Base-by-base conservation (phyloP, 2,329 filamentous ascomycete species). In the Chrysoporthe austroafricana region DNA sequence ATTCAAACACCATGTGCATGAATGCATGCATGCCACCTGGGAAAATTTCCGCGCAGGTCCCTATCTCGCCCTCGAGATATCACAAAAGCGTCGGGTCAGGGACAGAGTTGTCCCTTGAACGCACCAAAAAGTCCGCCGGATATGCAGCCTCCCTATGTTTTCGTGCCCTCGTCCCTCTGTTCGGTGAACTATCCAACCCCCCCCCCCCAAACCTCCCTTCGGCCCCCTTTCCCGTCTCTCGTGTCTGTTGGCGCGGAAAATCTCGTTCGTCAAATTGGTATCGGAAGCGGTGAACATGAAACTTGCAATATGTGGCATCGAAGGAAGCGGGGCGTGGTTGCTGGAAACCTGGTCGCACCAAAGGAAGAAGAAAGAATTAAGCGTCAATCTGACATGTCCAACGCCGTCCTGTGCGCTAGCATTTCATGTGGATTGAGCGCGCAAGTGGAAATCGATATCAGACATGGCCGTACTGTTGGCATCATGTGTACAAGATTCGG, bases 1-100 rank as follows among this genome's bases (percentile, higher is more conserved):
- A 66, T 69, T 63, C 66, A 64, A 69, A 69, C 67, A 66, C 54
- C 64, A 66, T 66, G 63, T 60, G 65, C 57, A 69, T 54, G 54
- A 57, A n/a, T 18, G 34, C 54, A 66, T 63, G 62, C 64, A 66
- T 63, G 63, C 67, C 60, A 63, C 54, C 60, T 46, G 9, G 43
- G 34, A 34, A 34, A 62, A 6, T 48, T 46, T 11, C 44, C 13
- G 32, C 59, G 44, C 42, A 46, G 11, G 50, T 54, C 52, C 50
- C 61, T 60, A 14, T 43, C 39, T 48, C 57, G 54, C n/a, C 18
- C 44, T 42, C 56, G 39, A n/a, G 34, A 57, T 57, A 57, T 57
- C 54, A 57, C 54, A 57, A 57, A 57, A 36, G 11, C 14, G 21
- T 18, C 32, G 4, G 21, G 21, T 16, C 18, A 4, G 32, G 7